Conservation (phyloP, 495 filamentous ascomycete species). For the Aspergillus homomorphus region DNA sequence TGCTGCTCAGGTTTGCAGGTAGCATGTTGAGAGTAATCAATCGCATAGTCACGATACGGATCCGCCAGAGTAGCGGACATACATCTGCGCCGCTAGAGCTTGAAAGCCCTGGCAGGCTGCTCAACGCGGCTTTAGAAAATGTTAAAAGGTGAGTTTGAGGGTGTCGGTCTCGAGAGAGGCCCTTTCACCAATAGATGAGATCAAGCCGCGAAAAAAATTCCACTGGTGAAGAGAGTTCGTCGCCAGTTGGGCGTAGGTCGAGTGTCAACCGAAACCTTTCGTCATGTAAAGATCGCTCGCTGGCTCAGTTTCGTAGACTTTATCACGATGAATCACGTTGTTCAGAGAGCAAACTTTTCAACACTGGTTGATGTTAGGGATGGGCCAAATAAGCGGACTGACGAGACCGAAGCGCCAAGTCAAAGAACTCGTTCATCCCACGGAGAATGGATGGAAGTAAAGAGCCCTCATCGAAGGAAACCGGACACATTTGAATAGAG, state of each 20-base stretch:
- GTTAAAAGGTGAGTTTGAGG: background rate
- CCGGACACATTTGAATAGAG: constrained; percentile 4
- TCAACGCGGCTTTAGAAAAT: constrained; percentile 9
- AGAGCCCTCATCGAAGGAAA: background rate
- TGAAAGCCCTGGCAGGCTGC: constrained; percentile 36
- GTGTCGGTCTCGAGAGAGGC: background rate
- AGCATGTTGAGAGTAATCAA: constrained; percentile 37
- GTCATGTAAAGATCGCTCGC: constrained; percentile 11
- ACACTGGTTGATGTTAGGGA: constrained; percentile 15
- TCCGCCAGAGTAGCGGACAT: constrained; percentile 44
- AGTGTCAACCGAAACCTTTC: constrained; percentile 8
- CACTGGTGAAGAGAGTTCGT: background rate
- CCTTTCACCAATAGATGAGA: background rate
- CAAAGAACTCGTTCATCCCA: constrained; percentile 6
- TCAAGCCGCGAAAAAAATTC: background rate
- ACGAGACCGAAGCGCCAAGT: background rate
- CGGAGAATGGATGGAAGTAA: background rate
- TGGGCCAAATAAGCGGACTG: background rate
- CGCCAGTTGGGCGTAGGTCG: background rate
- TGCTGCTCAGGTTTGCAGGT: constrained; percentile 34
- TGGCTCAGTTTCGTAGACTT: background rate
- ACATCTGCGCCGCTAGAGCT: constrained; percentile 42
- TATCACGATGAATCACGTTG: background rate
- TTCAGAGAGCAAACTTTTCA: background rate
- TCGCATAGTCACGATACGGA: constrained; percentile 42